Conservation (phyloP, 2,329 filamentous ascomycete species). For the Periconia sp. region DNA sequence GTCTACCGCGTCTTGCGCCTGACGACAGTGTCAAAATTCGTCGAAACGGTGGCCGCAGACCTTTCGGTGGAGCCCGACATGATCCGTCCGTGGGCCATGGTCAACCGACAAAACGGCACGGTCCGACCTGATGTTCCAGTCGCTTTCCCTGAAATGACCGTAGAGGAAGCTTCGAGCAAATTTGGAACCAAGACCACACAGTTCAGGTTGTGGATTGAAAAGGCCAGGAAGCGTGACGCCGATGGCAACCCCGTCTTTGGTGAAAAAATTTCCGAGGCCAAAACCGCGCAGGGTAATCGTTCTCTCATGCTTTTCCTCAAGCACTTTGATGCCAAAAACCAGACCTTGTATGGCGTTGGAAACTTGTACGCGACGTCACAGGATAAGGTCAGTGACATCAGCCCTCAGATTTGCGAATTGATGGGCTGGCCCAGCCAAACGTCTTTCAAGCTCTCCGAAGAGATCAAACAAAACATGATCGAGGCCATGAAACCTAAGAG, state of each 20-base stretch:
- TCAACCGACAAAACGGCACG: conserved; percentile 97
- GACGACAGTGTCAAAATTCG: conserved; percentile 77
- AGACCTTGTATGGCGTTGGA: conserved; percentile 74
- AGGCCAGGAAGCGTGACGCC: conserved; percentile 65
- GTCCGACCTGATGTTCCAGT: conserved; percentile 87
- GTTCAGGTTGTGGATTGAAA: conserved; percentile 84
- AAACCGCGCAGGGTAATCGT: conserved; percentile 54
- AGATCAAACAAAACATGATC: conserved; percentile 98
- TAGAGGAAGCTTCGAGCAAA: conserved; percentile 66
- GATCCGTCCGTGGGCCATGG: conserved; percentile 92
- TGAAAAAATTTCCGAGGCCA: conserved; percentile 60
- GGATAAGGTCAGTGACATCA: conserved; percentile 84
- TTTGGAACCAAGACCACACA: conserved; percentile 67
- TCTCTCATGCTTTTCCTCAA: conserved; percentile 88
- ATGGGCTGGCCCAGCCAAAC: conserved; percentile 86
- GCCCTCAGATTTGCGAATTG: conserved; percentile 72
- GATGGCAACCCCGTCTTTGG: conserved; percentile 75
- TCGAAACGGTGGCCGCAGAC: conserved; percentile 69
- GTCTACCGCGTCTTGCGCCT: conserved; percentile 72
- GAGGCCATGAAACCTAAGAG: conserved; percentile 90
- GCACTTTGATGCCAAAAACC: conserved; percentile 78
- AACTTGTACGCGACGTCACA: conserved; percentile 86
- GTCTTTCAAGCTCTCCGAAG: conserved; percentile 78
- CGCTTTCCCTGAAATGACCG: conserved; percentile 69
- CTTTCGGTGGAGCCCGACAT: conserved; percentile 67